Percentiles rank a stretch among this genome's conserved stretches.
Conservation (phyloP, 2,329 filamentous ascomycete species). For the Dendrostoma leiphaemia region DNA sequence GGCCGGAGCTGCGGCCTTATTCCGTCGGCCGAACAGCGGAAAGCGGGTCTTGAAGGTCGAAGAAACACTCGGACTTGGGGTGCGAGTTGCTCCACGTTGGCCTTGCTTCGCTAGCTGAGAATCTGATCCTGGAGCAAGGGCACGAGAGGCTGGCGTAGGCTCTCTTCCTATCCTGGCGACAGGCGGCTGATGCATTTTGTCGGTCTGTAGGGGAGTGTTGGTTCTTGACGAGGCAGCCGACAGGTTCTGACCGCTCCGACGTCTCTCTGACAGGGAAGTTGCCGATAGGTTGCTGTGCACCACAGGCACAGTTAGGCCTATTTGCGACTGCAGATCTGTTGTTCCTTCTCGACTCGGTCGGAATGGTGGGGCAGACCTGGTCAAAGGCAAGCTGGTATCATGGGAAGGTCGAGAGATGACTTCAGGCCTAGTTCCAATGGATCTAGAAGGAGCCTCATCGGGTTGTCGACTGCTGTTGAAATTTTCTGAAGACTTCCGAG, state of each 20-base stretch:
- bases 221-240: conserved; percentile 23
- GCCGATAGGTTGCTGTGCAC: conserved; percentile 63
- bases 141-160: conserved; percentile 31
- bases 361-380: conserved; percentile 45
- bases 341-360: conserved; percentile 70
- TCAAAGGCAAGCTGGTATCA: conserved; percentile 26
- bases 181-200: conserved; percentile 26
- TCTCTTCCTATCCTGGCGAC: conserved; percentile 33
- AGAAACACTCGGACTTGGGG: conserved; percentile 54
- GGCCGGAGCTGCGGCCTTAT: conserved; percentile 58
- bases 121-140: conserved; percentile 2
- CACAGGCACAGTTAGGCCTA: conserved; percentile 49
- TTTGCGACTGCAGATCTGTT: conserved; percentile 56
- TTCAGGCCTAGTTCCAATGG: conserved; percentile 23
- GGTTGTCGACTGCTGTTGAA: conserved; percentile 39
- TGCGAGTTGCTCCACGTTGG: conserved; percentile 34
- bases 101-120: conserved; percentile 26
- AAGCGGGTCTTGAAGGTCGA: conserved; percentile 63
- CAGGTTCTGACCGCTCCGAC: conserved; percentile 35
- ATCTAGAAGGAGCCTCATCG: conserved; percentile 31
- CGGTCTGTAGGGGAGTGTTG: conserved; percentile 31
- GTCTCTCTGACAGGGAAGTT: conserved; percentile 46
- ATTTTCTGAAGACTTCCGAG: conserved; percentile 60
- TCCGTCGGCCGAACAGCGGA: conserved; percentile 72
- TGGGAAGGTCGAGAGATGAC: conserved; percentile 25